phyloP scores from a whole-genome alignment of 2,329 filamentous ascomycete genomes.

The Gnomoniopsis smithogilvyi region DNA sequence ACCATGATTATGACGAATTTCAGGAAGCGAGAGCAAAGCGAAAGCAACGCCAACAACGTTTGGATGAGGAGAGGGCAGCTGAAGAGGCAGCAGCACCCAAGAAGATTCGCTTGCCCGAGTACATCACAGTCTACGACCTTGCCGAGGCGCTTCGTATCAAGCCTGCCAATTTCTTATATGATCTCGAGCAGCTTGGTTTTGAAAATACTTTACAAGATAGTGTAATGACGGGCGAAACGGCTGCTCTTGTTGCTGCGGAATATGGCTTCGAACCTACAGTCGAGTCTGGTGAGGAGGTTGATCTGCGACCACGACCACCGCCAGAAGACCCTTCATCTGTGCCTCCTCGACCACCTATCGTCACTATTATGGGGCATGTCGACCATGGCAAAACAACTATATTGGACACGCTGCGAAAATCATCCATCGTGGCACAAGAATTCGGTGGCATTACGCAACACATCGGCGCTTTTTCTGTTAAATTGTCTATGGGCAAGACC shows the following conservation, averaged over 20 bases:
- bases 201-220: constrained; percentile 80
- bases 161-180: constrained; percentile 66
- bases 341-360: constrained; percentile 80
- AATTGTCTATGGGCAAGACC: constrained; percentile 77
- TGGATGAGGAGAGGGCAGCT: constrained; percentile 39
- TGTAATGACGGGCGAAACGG: constrained; percentile 86
- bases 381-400: constrained; percentile 98
- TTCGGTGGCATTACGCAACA: constrained; percentile 98
- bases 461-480: constrained; percentile 94
- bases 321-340: constrained; percentile 66
- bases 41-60: constrained; percentile 37
- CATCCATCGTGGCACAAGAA: constrained; percentile 85
- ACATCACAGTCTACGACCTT: constrained; percentile 83
- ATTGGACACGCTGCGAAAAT: constrained; percentile 88
- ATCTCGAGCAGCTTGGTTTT: constrained; percentile 84
- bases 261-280: constrained; percentile 88
- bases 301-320: constrained; percentile 68
- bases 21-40: constrained; percentile 34
- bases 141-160: constrained; percentile 72
- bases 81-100: constrained; percentile 44
- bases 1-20: constrained; percentile 35
- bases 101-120: constrained; percentile 78
- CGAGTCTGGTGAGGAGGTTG: constrained; percentile 61
- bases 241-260: constrained; percentile 84
- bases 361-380: constrained; percentile 99